Percentiles rank a stretch among this genome's conserved stretches.
These are phyloP conservation scores for Pisolithus marmoratus DNA, from an alignment of 768 basidiomycete genomes.

Conservation along the genomic window DNA sequence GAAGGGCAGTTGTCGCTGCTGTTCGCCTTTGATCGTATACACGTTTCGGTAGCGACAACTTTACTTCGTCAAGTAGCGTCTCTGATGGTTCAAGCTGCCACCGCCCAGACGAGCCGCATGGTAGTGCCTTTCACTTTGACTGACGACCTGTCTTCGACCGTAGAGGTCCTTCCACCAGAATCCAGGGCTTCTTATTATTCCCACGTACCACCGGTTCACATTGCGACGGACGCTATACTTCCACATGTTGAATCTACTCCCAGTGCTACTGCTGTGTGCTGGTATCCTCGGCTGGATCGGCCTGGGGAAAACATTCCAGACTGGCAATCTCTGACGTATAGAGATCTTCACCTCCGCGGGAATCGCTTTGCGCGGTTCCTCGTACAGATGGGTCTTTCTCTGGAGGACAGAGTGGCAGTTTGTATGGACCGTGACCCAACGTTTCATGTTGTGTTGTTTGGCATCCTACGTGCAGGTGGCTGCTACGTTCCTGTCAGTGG, in stretches of 20 bases:
- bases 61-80: constrained; percentile 17
- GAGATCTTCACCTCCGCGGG: constrained; percentile 29
- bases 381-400: constrained; percentile 27
- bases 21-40: constrained; percentile 10
- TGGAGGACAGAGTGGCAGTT: constrained; percentile 39
- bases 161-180: constrained; percentile 10
- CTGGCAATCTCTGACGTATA: constrained; percentile 23
- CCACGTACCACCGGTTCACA: constrained; percentile 13
- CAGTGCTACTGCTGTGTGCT: constrained; percentile 13
- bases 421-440: constrained; percentile 38
- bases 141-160: constrained; percentile 11
- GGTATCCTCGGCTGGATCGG: constrained; percentile 15
- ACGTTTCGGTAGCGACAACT: constrained; percentile 7
- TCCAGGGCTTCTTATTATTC: constrained; percentile 7
- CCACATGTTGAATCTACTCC: constrained; percentile 12
- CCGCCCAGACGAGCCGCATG: constrained; percentile 8
- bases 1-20: constrained; percentile 10
- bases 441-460: constrained; percentile 40
- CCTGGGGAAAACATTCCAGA: not conserved
- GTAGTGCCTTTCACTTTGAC: constrained; percentile 5
- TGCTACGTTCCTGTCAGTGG: constrained; percentile 44
- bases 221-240: constrained; percentile 21
- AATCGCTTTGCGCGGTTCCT: constrained; percentile 42
- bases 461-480: constrained; percentile 42
- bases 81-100: not conserved